Percentiles rank a stretch among this genome's conserved stretches.
Conservation (phyloP, 2,329 filamentous ascomycete genomes). For the Xylaria hypoxylon region DNA sequence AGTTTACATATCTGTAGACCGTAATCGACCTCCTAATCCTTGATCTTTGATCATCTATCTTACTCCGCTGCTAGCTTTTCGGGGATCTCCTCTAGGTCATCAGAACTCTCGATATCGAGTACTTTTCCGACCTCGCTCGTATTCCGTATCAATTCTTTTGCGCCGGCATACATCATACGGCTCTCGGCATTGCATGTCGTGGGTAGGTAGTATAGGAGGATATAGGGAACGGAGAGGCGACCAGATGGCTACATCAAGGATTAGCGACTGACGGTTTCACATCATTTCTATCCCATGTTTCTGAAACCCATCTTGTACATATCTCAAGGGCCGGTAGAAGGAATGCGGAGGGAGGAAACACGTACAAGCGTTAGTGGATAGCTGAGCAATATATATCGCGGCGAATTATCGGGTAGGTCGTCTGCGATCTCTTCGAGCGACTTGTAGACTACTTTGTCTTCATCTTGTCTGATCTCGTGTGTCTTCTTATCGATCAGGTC, state of each 20-base stretch:
- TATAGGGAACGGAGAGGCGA: conserved; percentile 88
- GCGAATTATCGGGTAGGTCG: conserved; percentile 91
- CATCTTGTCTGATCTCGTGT: conserved; percentile 87
- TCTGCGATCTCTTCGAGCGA: conserved; percentile 84
- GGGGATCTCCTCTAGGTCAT: conserved; percentile 87
- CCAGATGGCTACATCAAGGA: conserved; percentile 70
- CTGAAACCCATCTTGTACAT: conserved; percentile 2
- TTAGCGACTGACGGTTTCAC: conserved; percentile 12
- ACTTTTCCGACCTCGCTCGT: conserved; percentile 90
- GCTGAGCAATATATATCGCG: conserved; percentile 88
- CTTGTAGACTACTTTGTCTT: conserved; percentile 81
- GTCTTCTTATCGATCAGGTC: conserved; percentile 91
- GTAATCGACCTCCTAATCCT: neutral
- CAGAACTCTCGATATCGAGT: conserved; percentile 82
- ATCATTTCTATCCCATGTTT: neutral
- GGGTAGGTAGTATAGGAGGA: conserved; percentile 93
- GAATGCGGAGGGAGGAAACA: conserved; percentile 20
- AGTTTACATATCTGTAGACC: conserved; percentile 6
- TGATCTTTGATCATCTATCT: neutral
- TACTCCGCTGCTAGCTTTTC: conserved; percentile 63
- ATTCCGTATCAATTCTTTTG: conserved; percentile 95
- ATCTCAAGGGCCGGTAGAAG: neutral
- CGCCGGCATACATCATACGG: conserved; percentile 94
- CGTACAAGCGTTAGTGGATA: conserved; percentile 88
- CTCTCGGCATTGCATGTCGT: conserved; percentile 88